Evolutionary conservation across 164 flowering plant species (phyloP).

Genomic region (Nymphaea colorata): DNA sequence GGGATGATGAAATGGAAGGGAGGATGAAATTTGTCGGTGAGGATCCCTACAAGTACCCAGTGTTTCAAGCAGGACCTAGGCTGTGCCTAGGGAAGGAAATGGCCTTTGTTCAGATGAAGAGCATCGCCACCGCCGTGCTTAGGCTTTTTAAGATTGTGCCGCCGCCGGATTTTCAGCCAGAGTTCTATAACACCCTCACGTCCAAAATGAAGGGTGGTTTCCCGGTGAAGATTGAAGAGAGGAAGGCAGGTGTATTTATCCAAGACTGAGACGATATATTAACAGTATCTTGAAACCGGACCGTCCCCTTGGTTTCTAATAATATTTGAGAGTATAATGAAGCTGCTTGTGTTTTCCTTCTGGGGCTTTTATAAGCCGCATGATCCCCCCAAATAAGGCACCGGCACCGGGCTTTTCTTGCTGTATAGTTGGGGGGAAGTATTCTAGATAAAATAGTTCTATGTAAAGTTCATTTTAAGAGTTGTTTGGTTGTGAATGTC

Average conservation of each 20-base stretch:
- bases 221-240: constrained; percentile 13
- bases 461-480: no score
- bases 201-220: constrained; percentile 45
- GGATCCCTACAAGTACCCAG: constrained; percentile 22
- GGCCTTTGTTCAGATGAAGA: constrained; percentile 32
- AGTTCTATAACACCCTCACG: constrained; percentile 14
- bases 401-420: not conserved
- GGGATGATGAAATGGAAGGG: constrained; percentile 2
- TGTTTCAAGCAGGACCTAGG: constrained; percentile 39
- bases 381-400: not conserved
- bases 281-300: not conserved
- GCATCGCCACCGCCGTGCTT: constrained; percentile 20
- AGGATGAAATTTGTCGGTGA: constrained; percentile 12
- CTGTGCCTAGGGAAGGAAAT: constrained; percentile 31
- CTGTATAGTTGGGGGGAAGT: not conserved
- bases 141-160: constrained; percentile 16
- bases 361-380: not conserved
- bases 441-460: no score
- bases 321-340: not conserved
- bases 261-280: not conserved
- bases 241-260: not conserved
- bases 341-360: not conserved
- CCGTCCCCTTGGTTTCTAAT: not conserved
- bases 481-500: no score
- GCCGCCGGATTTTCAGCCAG: constrained; percentile 22